Evolutionary conservation across 1,139 yeast species (phyloP).

Genomic region (Insectozyma bohioensis): DNA sequence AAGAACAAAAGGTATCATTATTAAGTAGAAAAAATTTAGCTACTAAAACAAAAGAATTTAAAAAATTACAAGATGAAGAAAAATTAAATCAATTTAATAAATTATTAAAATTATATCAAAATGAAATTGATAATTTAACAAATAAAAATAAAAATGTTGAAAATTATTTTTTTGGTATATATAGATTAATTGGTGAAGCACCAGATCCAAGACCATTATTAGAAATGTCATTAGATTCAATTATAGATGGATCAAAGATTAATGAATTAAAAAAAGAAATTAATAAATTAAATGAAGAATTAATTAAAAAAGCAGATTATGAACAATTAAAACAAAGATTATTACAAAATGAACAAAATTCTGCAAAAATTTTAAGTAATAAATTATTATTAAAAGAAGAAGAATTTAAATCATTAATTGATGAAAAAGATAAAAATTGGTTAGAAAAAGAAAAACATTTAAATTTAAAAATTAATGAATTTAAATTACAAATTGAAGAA

Average conservation of each 20-base stretch:
- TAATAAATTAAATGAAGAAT: conserved; percentile 54
- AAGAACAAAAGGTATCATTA: conserved; percentile 65
- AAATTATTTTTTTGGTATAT: conserved; percentile 67
- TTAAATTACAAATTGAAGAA: conserved; percentile 54
- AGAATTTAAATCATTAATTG: conserved; percentile 56
- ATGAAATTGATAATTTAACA: conserved; percentile 82
- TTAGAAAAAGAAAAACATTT: conserved; percentile 46
- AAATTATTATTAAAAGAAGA: conserved; percentile 58
- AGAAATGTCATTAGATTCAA: conserved; percentile 69
- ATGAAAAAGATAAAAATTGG: conserved; percentile 68
- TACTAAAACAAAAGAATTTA: conserved; percentile 76
- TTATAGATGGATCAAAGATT: conserved; percentile 57
- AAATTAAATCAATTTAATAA: conserved; percentile 66
- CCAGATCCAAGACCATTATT: conserved; percentile 90
- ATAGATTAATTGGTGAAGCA: conserved; percentile 78
- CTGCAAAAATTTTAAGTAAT: conserved; percentile 51
- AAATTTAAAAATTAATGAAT: conserved; percentile 41
- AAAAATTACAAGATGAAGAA: conserved; percentile 63
- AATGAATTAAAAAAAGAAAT: conserved; percentile 56
- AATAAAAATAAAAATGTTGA: conserved; percentile 77
- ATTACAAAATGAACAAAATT: conserved; percentile 55
- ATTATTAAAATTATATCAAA: conserved; percentile 78
- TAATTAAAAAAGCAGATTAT: conserved; percentile 73
- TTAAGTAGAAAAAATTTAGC: conserved; percentile 76
- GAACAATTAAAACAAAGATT: conserved; percentile 68